Conservation (phyloP, 2,329 filamentous ascomycete genomes). For the Uncinocarpus reesii region DNA sequence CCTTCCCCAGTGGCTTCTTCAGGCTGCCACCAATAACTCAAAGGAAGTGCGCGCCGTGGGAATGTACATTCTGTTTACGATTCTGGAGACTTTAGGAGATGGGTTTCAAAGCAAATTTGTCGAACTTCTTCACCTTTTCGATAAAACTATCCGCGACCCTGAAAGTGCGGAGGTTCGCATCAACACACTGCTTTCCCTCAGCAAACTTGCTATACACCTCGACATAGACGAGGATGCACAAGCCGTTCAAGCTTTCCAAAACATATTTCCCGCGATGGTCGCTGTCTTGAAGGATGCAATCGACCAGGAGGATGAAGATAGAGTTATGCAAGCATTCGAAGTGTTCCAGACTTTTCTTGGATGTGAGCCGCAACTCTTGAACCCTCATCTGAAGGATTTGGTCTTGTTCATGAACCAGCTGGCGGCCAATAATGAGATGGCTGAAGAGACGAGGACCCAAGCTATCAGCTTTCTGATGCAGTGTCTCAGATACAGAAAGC, state of each 20-base stretch:
- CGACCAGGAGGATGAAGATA: constrained; percentile 70
- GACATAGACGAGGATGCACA: constrained; percentile 75
- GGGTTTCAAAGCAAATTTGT: constrained; percentile 70
- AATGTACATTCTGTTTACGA: constrained; percentile 84
- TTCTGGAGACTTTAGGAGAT: constrained; percentile 78
- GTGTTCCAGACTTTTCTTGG: constrained; percentile 92
- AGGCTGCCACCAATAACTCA: constrained; percentile 64
- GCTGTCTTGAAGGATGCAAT: constrained; percentile 77
- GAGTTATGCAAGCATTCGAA: constrained; percentile 82
- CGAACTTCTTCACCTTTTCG: constrained; percentile 73
- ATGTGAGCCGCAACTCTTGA: constrained; percentile 75
- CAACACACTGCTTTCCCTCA: constrained; percentile 86
- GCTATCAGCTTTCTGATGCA: constrained; percentile 91
- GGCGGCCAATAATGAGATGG: constrained; percentile 61
- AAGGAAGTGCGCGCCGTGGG: constrained; percentile 78
- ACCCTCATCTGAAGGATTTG: constrained; percentile 77
- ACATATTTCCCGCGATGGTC: constrained; percentile 77
- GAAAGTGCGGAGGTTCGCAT: constrained; percentile 86
- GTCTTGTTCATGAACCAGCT: constrained; percentile 91
- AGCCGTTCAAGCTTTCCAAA: constrained; percentile 64
- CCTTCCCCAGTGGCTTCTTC: constrained; percentile 66
- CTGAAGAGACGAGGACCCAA: constrained; percentile 79
- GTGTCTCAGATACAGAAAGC: constrained; percentile 78
- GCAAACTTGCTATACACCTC: constrained; percentile 75
- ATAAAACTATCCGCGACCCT: constrained; percentile 76